A percentile compares a stretch with the other conserved stretches of the same genome.
Evolutionary conservation across 1,139 yeast genomes (phyloP).

Genomic region (Entelexis paramagnoliae): DNA sequence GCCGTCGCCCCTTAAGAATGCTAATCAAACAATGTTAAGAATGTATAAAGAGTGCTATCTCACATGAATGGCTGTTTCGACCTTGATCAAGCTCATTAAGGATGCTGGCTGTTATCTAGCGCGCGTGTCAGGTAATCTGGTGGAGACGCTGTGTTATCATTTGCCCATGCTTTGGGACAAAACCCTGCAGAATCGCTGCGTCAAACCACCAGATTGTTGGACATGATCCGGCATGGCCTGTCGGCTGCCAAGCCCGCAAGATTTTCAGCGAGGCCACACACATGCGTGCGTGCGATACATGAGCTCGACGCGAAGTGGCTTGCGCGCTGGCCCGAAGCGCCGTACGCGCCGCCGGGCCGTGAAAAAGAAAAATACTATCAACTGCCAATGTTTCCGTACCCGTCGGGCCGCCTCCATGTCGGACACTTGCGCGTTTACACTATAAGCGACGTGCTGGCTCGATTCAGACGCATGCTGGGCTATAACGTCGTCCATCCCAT

Average conservation of each 20-base stretch:
- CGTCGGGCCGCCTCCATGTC: slow-evolving; percentile 83
- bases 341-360: background rate
- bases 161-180: background rate
- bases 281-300: slow-evolving; percentile 6
- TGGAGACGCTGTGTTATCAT: background rate
- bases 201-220: background rate
- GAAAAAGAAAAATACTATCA: slow-evolving; percentile 47
- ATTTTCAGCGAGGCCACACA: background rate
- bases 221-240: background rate
- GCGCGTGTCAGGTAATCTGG: too few relatives aligned
- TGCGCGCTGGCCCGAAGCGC: slow-evolving; percentile 8
- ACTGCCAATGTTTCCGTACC: slow-evolving; percentile 89
- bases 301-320: slow-evolving; percentile 29
- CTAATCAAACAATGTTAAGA: too few relatives aligned
- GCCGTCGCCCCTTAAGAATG: too few relatives aligned
- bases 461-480: slow-evolving; percentile 71
- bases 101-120: too few relatives aligned
- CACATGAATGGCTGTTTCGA: too few relatives aligned
- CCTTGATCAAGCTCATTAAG: too few relatives aligned
- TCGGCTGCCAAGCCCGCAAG: background rate
- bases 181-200: slow-evolving; percentile 1
- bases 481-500: slow-evolving; percentile 80
- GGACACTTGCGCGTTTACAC: slow-evolving; percentile 92
- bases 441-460: slow-evolving; percentile 70
- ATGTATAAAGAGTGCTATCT: too few relatives aligned